These are phyloP conservation scores for Wickerhamomyces sp. DNA, from an alignment of 1,139 yeast species.

Conservation along the genomic window DNA sequence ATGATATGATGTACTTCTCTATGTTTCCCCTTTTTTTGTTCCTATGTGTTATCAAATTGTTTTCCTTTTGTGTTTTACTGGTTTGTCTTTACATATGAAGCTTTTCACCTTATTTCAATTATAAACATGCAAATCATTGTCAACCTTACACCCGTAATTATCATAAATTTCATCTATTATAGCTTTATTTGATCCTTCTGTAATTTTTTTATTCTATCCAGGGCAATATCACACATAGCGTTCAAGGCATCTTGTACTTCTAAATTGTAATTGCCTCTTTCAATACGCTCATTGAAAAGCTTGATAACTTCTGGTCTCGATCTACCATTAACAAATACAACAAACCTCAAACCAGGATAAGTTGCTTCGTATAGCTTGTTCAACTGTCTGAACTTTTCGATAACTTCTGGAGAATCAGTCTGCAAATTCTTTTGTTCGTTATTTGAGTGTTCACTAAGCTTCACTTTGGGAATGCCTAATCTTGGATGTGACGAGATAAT, in stretches of 20 bases:
- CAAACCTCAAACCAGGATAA: conserved; percentile 83
- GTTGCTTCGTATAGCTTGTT: conserved; percentile 60
- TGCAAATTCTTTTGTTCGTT: conserved; percentile 67
- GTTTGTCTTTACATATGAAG: too few relatives aligned
- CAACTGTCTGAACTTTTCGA: conserved; percentile 42
- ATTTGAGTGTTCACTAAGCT: conserved; percentile 60
- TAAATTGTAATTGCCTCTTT: conserved; percentile 40
- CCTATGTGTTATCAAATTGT: neutral
- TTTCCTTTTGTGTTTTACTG: too few relatives aligned
- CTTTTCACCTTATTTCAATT: too few relatives aligned
- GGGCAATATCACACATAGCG: conserved; percentile 89
- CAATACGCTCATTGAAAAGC: conserved; percentile 60
- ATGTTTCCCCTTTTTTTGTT: too few relatives aligned
- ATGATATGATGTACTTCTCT: too few relatives aligned
- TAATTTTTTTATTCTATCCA: conserved; percentile 62
- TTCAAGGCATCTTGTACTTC: conserved; percentile 69
- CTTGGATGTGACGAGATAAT: conserved; percentile 90
- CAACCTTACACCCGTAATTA: too few relatives aligned
- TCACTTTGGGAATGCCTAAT: conserved; percentile 57
- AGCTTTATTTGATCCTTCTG: neutral
- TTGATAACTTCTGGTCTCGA: conserved; percentile 59
- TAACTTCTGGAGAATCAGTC: conserved; percentile 40
- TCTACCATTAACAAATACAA: conserved; percentile 88
- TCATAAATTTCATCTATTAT: conserved; percentile 8
- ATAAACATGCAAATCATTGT: too few relatives aligned